Evolutionary conservation across 352 stramenopile species (phyloP).

Genomic region (Phytopythium boreale): DNA sequence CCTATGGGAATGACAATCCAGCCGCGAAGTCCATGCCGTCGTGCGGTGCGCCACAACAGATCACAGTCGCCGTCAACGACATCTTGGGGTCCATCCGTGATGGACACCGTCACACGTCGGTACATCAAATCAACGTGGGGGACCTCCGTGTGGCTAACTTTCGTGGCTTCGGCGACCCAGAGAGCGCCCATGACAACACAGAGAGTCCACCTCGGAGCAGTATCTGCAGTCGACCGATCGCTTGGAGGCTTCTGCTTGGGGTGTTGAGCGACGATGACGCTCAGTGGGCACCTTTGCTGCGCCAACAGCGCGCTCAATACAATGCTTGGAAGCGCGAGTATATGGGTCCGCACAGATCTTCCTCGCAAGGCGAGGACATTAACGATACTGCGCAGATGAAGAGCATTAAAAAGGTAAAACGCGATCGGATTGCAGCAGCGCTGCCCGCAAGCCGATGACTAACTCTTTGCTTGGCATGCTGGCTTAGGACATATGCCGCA

Average conservation of each 20-base stretch:
- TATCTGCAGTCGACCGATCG: conserved; percentile 16
- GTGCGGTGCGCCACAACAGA: not conserved
- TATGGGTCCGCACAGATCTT: not conserved
- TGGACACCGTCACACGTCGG: no score
- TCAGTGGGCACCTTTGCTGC: conserved; percentile 19
- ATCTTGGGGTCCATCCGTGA: not conserved
- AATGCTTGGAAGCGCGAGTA: conserved; percentile 30
- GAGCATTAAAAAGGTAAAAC: conserved; percentile 57
- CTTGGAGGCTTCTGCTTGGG: conserved; percentile 41
- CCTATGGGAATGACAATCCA: not conserved
- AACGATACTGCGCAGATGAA: conserved; percentile 42
- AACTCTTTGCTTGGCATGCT: not conserved
- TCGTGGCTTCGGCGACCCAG: not conserved
- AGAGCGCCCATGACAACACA: not conserved
- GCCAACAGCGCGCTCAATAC: conserved; percentile 22
- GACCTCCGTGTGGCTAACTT: not conserved
- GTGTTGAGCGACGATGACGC: conserved; percentile 17
- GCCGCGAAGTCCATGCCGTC: not conserved
- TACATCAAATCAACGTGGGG: not conserved
- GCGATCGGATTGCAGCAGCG: not conserved
- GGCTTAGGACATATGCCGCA: conserved; percentile 52
- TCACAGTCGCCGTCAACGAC: not conserved
- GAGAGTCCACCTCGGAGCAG: not conserved
- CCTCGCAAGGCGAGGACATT: not conserved
- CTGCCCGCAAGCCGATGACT: not conserved